These are phyloP conservation scores for Pigoraptor vietnamica DNA, from an alignment of 78 protist genomes.

Conservation along the genomic window DNA sequence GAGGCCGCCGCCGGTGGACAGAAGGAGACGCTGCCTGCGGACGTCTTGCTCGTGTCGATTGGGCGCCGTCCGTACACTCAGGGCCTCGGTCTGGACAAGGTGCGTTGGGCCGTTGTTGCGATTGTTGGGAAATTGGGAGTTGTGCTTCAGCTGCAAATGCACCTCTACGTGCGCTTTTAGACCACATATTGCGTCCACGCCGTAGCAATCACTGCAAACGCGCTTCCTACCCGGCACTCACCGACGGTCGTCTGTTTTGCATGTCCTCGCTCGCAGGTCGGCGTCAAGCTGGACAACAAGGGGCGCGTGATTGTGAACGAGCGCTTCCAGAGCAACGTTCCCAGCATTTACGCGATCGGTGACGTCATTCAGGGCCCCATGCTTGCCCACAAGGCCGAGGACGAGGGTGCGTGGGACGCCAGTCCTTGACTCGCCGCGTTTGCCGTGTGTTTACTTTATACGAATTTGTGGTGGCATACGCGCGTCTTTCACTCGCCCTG, in stretches of 20 bases:
- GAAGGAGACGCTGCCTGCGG: constrained; percentile 36
- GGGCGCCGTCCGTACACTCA: constrained; percentile 93
- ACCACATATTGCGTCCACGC: background rate
- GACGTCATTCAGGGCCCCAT: constrained; percentile 97
- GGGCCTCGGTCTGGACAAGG: constrained; percentile 79
- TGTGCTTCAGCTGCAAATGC: no score
- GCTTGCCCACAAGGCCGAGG: constrained; percentile 99
- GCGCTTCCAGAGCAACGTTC: constrained; percentile 51
- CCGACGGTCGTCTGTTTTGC: no score
- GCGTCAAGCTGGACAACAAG: constrained; percentile 60
- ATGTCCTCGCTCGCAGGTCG: constrained; percentile 5
- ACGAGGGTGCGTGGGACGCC: constrained; percentile 55
- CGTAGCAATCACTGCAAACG: background rate
- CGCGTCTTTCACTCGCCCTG: no score
- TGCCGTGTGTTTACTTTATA: background rate
- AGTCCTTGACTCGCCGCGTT: background rate
- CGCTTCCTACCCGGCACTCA: no score
- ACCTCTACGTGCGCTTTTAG: background rate
- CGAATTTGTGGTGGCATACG: background rate
- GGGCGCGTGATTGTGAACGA: constrained; percentile 79
- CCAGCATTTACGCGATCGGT: constrained; percentile 95
- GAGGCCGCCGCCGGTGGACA: constrained; percentile 62
- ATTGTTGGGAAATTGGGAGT: no score
- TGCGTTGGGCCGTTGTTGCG: background rate
- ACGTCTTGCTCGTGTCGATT: constrained; percentile 85